Percentiles rank a stretch among this genome's conserved stretches.
Evolutionary conservation across 2,329 filamentous ascomycete species (phyloP).

Genomic region (Colletotrichum magnum): DNA sequence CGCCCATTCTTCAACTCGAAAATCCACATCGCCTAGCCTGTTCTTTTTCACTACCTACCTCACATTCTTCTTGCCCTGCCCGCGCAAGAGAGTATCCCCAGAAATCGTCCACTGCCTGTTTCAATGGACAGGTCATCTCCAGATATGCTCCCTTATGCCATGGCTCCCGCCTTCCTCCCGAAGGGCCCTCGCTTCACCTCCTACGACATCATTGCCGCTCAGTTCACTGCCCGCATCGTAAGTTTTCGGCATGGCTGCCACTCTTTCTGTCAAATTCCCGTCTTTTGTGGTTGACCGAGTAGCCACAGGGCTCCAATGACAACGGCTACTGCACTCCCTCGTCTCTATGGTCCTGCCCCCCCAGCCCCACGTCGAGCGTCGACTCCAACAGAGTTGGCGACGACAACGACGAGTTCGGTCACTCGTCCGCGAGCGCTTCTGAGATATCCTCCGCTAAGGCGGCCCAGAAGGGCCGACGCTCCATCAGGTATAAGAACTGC

Average conservation of each 20-base stretch:
- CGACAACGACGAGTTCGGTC: constrained; percentile 26
- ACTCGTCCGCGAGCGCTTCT: constrained; percentile 20
- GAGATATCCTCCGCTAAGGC: constrained; percentile 11
- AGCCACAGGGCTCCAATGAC: constrained; percentile 24
- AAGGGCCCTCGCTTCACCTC: constrained; percentile 5
- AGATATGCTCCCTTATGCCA: constrained; percentile 22
- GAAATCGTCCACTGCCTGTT: neutral
- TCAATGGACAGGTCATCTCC: constrained; percentile 24
- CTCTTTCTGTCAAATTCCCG: neutral
- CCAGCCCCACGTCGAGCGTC: constrained; percentile 36
- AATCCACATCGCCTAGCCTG: constrained; percentile 16
- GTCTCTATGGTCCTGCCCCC: constrained; percentile 34
- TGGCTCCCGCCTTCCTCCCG: constrained; percentile 18
- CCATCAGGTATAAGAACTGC: constrained; percentile 41
- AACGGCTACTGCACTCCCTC: constrained; percentile 34
- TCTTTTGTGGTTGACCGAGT: neutral
- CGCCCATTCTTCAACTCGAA: constrained; percentile 11
- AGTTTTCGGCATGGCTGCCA: neutral
- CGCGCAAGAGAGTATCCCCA: no score
- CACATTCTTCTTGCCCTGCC: constrained; percentile 10
- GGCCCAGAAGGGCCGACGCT: constrained; percentile 31
- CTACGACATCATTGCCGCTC: constrained; percentile 37
- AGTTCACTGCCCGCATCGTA: constrained; percentile 37
- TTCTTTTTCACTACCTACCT: neutral
- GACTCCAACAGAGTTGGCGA: constrained; percentile 32